Evolutionary conservation across 495 filamentous ascomycete species (phyloP).

Genomic region (Lophium mytilinum): DNA sequence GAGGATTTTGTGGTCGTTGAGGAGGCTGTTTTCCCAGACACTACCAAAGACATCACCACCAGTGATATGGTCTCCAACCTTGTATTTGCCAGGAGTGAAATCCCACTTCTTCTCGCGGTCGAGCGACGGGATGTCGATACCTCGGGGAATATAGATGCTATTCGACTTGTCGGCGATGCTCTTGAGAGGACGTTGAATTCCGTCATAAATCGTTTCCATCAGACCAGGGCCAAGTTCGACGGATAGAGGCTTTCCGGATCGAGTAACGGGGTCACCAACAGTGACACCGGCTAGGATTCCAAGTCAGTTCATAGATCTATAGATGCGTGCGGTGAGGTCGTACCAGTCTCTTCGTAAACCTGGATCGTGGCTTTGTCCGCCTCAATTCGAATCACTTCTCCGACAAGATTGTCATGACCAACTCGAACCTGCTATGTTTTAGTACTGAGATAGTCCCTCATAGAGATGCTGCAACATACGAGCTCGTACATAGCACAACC

Average conservation of each 20-base stretch:
- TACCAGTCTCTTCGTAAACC: slow-evolving; percentile 98
- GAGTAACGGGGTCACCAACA: slow-evolving; percentile 84
- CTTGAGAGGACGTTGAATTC: slow-evolving; percentile 90
- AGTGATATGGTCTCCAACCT: slow-evolving; percentile 94
- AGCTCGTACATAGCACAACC: slow-evolving; percentile 99
- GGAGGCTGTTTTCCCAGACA: slow-evolving; percentile 92
- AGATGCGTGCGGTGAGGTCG: slow-evolving; percentile 4
- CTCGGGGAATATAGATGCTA: slow-evolving; percentile 95
- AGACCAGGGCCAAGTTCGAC: slow-evolving; percentile 95
- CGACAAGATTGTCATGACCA: slow-evolving; percentile 79
- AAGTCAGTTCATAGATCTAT: background rate
- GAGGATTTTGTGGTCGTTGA: slow-evolving; percentile 90
- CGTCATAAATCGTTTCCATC: slow-evolving; percentile 99
- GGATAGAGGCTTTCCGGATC: slow-evolving; percentile 90
- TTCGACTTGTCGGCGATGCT: slow-evolving; percentile 67
- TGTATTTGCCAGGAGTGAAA: slow-evolving; percentile 73
- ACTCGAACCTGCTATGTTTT: slow-evolving; percentile 60
- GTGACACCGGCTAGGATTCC: slow-evolving; percentile 69
- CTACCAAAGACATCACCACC: slow-evolving; percentile 91
- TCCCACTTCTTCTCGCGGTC: slow-evolving; percentile 90
- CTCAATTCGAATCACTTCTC: slow-evolving; percentile 97
- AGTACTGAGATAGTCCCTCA: background rate
- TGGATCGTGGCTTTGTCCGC: slow-evolving; percentile 93
- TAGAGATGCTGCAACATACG: slow-evolving; percentile 42
- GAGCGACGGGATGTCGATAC: slow-evolving; percentile 80